Conservation (phyloP, 345 rosid genomes). For the Hypericum perforatum region DNA sequence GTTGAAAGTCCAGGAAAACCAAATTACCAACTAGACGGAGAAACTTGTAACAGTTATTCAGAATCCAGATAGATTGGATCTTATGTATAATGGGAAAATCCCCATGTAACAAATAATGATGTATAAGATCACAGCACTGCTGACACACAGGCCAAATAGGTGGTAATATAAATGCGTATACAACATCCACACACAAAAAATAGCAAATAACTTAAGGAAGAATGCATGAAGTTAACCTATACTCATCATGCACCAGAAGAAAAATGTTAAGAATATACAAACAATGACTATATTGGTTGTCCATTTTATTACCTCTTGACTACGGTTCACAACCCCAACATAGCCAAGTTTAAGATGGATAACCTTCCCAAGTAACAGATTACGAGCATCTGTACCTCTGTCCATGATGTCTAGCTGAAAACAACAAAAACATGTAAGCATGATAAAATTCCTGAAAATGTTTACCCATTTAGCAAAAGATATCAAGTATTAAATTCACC, state of each 20-base stretch:
- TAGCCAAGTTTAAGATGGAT: slow-evolving; percentile 57
- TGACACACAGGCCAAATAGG: too few relatives aligned
- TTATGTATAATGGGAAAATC: background rate
- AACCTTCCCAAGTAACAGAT: slow-evolving; percentile 52
- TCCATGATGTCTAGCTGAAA: slow-evolving; percentile 73
- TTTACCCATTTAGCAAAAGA: background rate
- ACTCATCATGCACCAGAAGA: too few relatives aligned
- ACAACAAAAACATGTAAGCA: slow-evolving; percentile 9
- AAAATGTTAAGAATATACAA: background rate
- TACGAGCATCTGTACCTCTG: slow-evolving; percentile 55
- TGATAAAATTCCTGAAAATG: slow-evolving; percentile 6
- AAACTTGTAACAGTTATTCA: too few relatives aligned
- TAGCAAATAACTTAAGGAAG: too few relatives aligned
- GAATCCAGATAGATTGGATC: too few relatives aligned
- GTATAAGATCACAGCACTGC: too few relatives aligned
- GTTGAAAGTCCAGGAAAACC: background rate
- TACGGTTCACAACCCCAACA: slow-evolving; percentile 63
- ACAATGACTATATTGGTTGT: background rate
- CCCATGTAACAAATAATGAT: too few relatives aligned
- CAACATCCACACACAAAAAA: too few relatives aligned
- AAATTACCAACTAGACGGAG: too few relatives aligned
- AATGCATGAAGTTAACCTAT: too few relatives aligned
- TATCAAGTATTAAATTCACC: slow-evolving; percentile 13
- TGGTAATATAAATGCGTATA: too few relatives aligned
- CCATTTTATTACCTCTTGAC: slow-evolving; percentile 43